These are phyloP conservation scores for Glaciozyma antarctica DNA, from an alignment of 768 basidiomycete species.

Conservation along the genomic window DNA sequence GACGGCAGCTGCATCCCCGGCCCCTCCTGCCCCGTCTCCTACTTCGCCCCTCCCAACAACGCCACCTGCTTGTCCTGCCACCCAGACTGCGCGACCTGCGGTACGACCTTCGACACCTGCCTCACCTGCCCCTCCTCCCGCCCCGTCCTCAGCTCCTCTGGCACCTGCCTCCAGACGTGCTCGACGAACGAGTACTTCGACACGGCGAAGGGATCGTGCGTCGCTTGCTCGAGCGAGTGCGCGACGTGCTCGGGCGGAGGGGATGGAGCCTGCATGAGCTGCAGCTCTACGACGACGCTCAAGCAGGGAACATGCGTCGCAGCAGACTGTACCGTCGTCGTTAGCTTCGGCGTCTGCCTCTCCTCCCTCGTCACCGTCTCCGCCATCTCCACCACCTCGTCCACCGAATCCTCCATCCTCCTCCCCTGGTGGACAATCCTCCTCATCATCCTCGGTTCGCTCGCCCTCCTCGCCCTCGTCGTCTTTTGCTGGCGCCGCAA, in stretches of 20 bases:
- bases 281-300: constrained; percentile 43
- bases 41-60: constrained; percentile 48
- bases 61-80: constrained; percentile 67
- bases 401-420: not conserved
- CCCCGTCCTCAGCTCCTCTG: constrained; percentile 25
- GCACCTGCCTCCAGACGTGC: constrained; percentile 28
- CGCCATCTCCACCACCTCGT: not conserved
- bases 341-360: constrained; percentile 29
- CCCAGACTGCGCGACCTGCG: constrained; percentile 59
- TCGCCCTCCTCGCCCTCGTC: not conserved
- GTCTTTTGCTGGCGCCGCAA: constrained; percentile 14
- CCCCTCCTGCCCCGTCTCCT: constrained; percentile 59
- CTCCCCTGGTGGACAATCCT: constrained; percentile 27
- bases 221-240: constrained; percentile 17
- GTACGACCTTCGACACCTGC: constrained; percentile 23
- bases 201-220: constrained; percentile 14
- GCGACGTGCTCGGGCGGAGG: constrained; percentile 60
- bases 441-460: constrained; percentile 1
- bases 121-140: constrained; percentile 28
- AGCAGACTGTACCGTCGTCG: constrained; percentile 8
- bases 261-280: constrained; percentile 69
- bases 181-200: constrained; percentile 26
- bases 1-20: constrained; percentile 58
- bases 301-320: constrained; percentile 20
- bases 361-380: constrained; percentile 27